A percentile compares a stretch with the other conserved stretches of the same genome.
phyloP scores from a whole-genome alignment of 345 rosid genomes.

The Hypericum androsaemum region DNA sequence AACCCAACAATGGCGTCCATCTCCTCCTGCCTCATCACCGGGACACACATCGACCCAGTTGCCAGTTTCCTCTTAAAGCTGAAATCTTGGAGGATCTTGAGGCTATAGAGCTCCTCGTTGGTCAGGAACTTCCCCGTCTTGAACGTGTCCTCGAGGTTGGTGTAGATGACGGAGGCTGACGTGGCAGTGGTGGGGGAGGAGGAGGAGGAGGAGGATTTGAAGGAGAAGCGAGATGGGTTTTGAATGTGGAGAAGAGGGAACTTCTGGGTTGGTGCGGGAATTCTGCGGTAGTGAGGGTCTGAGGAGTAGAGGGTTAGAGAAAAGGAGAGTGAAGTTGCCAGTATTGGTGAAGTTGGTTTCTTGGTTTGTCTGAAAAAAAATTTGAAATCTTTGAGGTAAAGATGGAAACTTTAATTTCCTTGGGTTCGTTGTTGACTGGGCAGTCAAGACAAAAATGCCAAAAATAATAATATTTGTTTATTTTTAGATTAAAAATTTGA shows the following conservation, averaged over 20 bases:
- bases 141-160: slow-evolving; percentile 50
- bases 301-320: not conserved
- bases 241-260: slow-evolving; percentile 28
- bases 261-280: slow-evolving; percentile 21
- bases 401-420: too few species aligned
- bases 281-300: slow-evolving; percentile 34
- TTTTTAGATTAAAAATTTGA: too few species aligned
- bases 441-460: too few species aligned
- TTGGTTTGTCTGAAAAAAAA: too few species aligned
- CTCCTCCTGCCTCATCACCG: slow-evolving; percentile 66
- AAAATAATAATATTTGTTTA: too few species aligned
- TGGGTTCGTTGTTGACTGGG: too few species aligned
- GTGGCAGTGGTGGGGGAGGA: too few species aligned
- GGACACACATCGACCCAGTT: slow-evolving; percentile 56
- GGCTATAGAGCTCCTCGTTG: slow-evolving; percentile 63
- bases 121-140: slow-evolving; percentile 44
- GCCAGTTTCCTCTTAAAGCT: slow-evolving; percentile 38
- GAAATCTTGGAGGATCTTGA: slow-evolving; percentile 52
- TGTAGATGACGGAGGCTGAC: slow-evolving; percentile 17
- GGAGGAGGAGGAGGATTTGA: slow-evolving; percentile 23
- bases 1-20: slow-evolving; percentile 59
- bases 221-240: slow-evolving; percentile 15
- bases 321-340: too few species aligned
- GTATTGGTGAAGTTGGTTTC: too few species aligned
- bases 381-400: too few species aligned